Evolutionary conservation across 1,284 basidiomycete species (phyloP).

Genomic region (Kwoniella shivajii): DNA sequence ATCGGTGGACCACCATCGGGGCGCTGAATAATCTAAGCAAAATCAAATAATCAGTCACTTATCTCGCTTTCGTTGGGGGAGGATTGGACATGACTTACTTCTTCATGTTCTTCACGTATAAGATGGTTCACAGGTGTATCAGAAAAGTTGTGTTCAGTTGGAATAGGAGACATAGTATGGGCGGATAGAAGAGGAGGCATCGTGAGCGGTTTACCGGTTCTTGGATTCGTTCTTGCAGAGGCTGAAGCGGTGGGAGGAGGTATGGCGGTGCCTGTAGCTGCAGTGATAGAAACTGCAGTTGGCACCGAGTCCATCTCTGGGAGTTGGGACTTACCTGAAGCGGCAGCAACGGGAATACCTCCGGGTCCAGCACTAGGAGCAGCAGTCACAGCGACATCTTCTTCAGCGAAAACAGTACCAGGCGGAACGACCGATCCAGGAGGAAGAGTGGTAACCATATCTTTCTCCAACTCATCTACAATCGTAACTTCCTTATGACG

Average conservation of each 20-base stretch:
- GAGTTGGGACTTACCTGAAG: conserved; percentile 8
- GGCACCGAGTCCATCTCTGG: conserved; percentile 7
- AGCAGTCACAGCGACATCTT: conserved; percentile 1
- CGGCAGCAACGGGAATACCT: conserved; percentile 5
- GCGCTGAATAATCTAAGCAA: conserved; percentile 36
- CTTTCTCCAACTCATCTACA: conserved; percentile 24
- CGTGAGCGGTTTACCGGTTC: conserved; percentile 39
- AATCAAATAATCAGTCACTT: background rate
- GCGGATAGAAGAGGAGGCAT: conserved; percentile 34
- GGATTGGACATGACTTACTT: conserved; percentile 26
- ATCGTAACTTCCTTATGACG: conserved; percentile 29
- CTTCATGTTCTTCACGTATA: conserved; percentile 43
- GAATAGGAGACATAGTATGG: conserved; percentile 32
- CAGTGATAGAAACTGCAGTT: conserved; percentile 11
- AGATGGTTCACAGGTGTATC: conserved; percentile 19
- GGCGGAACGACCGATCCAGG: conserved; percentile 2
- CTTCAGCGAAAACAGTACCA: conserved; percentile 2
- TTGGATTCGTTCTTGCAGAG: conserved; percentile 33
- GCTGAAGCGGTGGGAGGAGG: conserved; percentile 11
- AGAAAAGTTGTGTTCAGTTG: conserved; percentile 12
- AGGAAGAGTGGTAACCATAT: conserved; percentile 19
- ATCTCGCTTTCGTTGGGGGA: background rate
- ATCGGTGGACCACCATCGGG: conserved; percentile 34
- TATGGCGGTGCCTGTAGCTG: conserved; percentile 5
- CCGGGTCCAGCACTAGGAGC: conserved; percentile 8